A percentile compares a stretch with the other conserved stretches of the same genome.
Evolutionary conservation across 2,329 filamentous ascomycete genomes (phyloP).

Genomic region (Cyclaneusma minus): DNA sequence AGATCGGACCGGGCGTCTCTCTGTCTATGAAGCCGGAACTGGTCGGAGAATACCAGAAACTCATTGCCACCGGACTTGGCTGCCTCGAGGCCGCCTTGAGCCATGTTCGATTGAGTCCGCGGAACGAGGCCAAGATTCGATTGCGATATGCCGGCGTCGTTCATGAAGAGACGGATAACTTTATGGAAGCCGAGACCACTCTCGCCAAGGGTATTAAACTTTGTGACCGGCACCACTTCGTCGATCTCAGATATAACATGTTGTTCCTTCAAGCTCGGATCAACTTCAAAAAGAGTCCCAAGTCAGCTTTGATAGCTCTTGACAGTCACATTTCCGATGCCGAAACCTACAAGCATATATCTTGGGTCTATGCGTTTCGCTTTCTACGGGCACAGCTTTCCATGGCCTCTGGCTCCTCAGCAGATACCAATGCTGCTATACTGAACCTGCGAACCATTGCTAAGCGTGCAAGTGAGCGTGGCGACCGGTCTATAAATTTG

Average conservation of each 20-base stretch:
- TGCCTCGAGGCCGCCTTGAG: slow-evolving; percentile 58
- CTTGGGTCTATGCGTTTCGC: slow-evolving; percentile 66
- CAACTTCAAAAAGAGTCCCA: slow-evolving; percentile 53
- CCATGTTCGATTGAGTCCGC: slow-evolving; percentile 41
- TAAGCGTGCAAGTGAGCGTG: slow-evolving; percentile 38
- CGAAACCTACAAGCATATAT: slow-evolving; percentile 49
- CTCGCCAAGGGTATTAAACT: slow-evolving; percentile 56
- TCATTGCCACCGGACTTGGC: slow-evolving; percentile 56
- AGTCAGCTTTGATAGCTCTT: slow-evolving; percentile 56
- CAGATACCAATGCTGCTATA: slow-evolving; percentile 46
- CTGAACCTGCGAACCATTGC: slow-evolving; percentile 54
- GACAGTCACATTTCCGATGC: slow-evolving; percentile 55
- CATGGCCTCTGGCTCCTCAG: slow-evolving; percentile 40
- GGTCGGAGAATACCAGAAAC: slow-evolving; percentile 51
- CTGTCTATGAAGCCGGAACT: slow-evolving; percentile 30
- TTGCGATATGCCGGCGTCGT: slow-evolving; percentile 58
- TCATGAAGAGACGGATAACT: slow-evolving; percentile 57
- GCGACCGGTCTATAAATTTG: slow-evolving; percentile 48
- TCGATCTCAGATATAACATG: slow-evolving; percentile 63
- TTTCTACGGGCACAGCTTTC: slow-evolving; percentile 58
- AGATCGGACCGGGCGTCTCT: slow-evolving; percentile 32
- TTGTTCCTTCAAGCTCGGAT: slow-evolving; percentile 58
- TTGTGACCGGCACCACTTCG: slow-evolving; percentile 47
- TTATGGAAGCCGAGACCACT: slow-evolving; percentile 56
- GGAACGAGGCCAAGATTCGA: slow-evolving; percentile 52